Conservation (phyloP, 1,284 basidiomycete genomes). For the Sanghuangporus baumii region DNA sequence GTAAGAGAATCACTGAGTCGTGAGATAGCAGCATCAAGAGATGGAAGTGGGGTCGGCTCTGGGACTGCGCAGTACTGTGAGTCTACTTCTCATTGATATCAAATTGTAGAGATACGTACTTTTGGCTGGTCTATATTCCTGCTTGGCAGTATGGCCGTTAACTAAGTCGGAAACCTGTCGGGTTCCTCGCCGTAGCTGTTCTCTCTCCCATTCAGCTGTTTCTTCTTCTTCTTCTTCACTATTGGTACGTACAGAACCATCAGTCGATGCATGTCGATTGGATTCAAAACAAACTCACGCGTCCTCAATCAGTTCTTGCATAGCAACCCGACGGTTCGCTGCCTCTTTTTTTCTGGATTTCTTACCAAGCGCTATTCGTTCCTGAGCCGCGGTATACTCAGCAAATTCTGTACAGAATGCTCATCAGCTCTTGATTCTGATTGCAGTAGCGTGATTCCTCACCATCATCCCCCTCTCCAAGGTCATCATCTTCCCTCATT, state of each 20-base stretch:
- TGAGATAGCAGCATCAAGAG: slow-evolving; percentile 49
- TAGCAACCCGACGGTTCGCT: slow-evolving; percentile 62
- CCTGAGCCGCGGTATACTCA: slow-evolving; percentile 85
- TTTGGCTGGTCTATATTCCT: slow-evolving; percentile 66
- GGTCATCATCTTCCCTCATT: slow-evolving; percentile 87
- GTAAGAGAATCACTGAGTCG: slow-evolving; percentile 60
- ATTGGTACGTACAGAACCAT: slow-evolving; percentile 16
- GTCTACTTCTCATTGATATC: slow-evolving; percentile 7
- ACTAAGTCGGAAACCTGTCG: slow-evolving; percentile 32
- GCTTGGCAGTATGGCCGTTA: slow-evolving; percentile 35
- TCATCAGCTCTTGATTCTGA: slow-evolving; percentile 1
- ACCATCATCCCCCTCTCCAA: slow-evolving; percentile 93
- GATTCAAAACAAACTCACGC: slow-evolving; percentile 45
- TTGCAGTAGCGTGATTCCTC: slow-evolving; percentile 21
- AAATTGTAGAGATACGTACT: slow-evolving; percentile 44
- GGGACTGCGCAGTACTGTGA: slow-evolving; percentile 45
- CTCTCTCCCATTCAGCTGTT: slow-evolving; percentile 84
- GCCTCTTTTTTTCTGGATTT: slow-evolving; percentile 78
- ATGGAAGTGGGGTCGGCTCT: slow-evolving; percentile 49
- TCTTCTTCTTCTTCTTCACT: slow-evolving; percentile 88
- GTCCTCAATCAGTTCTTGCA: slow-evolving; percentile 85
- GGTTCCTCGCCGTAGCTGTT: slow-evolving; percentile 78
- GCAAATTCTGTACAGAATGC: slow-evolving; percentile 59
- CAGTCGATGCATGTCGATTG: slow-evolving; percentile 11
- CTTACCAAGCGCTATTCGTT: slow-evolving; percentile 82